phyloP scores from a whole-genome alignment of 257 asterid species.

The Nyctanthes arbortristis region DNA sequence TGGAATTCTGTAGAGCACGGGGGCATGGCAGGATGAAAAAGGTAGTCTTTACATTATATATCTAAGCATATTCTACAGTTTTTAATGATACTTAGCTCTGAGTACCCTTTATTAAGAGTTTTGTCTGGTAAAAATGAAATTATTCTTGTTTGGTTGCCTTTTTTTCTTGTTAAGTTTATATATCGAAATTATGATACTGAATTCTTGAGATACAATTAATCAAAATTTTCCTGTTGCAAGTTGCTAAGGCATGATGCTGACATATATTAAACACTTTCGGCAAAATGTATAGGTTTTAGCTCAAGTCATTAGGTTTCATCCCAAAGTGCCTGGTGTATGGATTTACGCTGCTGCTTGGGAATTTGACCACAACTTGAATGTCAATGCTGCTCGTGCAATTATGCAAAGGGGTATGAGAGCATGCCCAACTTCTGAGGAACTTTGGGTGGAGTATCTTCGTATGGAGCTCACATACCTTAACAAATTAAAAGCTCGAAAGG shows the following conservation, averaged over 20 bases:
- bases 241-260: too few species aligned
- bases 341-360: constrained; percentile 98
- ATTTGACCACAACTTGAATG: constrained; percentile 82
- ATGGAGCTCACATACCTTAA: constrained; percentile 94
- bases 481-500: constrained; percentile 82
- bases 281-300: constrained; percentile 87
- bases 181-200: not conserved
- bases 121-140: not conserved
- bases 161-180: not conserved
- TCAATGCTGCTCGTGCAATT: constrained; percentile 82
- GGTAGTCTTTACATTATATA: constrained; percentile 36
- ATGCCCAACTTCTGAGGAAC: constrained; percentile 83
- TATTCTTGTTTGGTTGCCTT: not conserved
- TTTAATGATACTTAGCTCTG: not conserved
- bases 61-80: not conserved
- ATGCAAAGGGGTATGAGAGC: constrained; percentile 96
- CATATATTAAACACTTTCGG: too few species aligned
- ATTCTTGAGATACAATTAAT: not conserved
- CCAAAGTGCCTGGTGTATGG: constrained; percentile 93
- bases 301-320: constrained; percentile 79
- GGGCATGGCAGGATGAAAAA: constrained; percentile 82
- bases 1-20: constrained; percentile 77
- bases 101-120: not conserved
- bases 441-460: constrained; percentile 93
- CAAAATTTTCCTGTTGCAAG: not conserved